Base-by-base conservation (phyloP, 1,284 basidiomycete species). In the Blastosporella zonata region DNA sequence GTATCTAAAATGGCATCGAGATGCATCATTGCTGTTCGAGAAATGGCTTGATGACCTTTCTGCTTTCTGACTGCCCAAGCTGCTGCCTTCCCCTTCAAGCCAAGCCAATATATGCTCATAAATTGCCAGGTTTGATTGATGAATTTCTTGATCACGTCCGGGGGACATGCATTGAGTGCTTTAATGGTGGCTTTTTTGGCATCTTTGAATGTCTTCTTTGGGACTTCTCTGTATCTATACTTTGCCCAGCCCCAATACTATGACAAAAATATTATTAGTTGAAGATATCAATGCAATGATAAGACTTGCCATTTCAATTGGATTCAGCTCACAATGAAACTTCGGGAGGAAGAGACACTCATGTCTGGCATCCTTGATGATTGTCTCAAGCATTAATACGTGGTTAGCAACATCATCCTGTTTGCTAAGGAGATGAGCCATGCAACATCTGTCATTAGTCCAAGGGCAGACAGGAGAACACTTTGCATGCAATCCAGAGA, bases 371-470 rank as follows among this genome's bases (percentile, higher is more conserved):
- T 27, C 20, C 10, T 22, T n/a, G 22, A 52, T 52, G 4, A 34
- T n/a, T 20, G 20, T 45, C 29, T 53, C 43, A 18, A 53, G 36
- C 47, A 53, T 49, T 10, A 39, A 53, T n/a, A 25, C 21, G 18
- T 53, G 51, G 31, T 49, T 41, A 18, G n/a, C 9, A 29, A 53
- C 49, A 38, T 52, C 66, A 23, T 65, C 60, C 44, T 71, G 67
- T 21, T 63, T 48, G 27, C 59, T 62, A 23, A 69, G 55, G 28
- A 67, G 53, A 1, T 55, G 50, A 3, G 61, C 62, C 64, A 67
- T 65, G 50, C 68, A 70, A 50, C 68, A 71, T 18, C 52, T 46
- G 12, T 34, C 28, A 40, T 55, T 64, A n/a, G 62, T 52, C 35
- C 62, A 31, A 1, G 60, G 59, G 44, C 64, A 31, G 12, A 31